Base-by-base conservation (phyloP, 768 basidiomycete genomes). In the Cyclocybe cylindracea region DNA sequence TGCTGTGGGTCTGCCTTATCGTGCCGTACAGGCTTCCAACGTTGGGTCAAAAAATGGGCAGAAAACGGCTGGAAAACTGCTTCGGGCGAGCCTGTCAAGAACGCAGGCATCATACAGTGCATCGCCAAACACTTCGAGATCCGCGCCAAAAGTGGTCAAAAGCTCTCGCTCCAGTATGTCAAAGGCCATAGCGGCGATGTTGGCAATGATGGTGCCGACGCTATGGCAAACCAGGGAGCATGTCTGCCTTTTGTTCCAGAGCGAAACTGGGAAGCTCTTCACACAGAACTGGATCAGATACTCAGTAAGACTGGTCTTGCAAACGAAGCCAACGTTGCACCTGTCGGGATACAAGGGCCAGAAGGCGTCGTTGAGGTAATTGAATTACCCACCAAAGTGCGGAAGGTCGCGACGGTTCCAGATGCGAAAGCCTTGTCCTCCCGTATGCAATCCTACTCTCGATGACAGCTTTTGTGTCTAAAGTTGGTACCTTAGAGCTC, bases 171-270 rank as follows among this genome's bases (percentile, higher is more conserved):
- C 43, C 70, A 83, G 57, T 79, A 94, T 60, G 91, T 98, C 50
- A 78, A 82, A 51, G 95, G 87, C 0, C 95, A 97, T 61, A 75
- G 73, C 8, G 93, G 93, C 0, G 74, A 83, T 29, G 70, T 70
- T 47, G 95, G 95, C 1, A 98, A 98, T 64, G 94, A 98, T 47
- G 86, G 81, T 39, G 95, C 95, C 2, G 95, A 98, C 65, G 60
- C 55, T 10, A 77, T 86, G 50, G 92, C 92, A 3, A 86, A 83
- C 51, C 32, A 67, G 5, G 92, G 92, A 2, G 66, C 78, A 8
- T 57, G 61, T 8, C 51, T 75, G 46, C 71, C 75, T 0, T 51
- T 39, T 13, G 51, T 70, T 1, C 61, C 63, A 4, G 89, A 91
- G 34, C 75, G 76, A 41, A 79, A 91, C 56, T 93, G 89, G 89